Base-by-base conservation (phyloP, 2,329 filamentous ascomycete genomes). In the Phialophora verrucosa region DNA sequence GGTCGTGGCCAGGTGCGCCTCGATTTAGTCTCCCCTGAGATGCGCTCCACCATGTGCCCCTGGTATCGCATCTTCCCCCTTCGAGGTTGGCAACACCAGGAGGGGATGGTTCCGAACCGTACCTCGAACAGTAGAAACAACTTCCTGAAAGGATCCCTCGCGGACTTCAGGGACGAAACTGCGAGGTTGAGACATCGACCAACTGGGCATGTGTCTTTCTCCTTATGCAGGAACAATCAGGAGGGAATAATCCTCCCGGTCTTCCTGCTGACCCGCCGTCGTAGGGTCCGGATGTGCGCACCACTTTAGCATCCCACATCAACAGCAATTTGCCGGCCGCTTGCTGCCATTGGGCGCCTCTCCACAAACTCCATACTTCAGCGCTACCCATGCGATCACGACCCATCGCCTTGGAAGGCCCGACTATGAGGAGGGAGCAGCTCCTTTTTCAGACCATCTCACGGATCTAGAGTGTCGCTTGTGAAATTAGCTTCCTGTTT, bases 401-500 rank as follows among this genome's bases (percentile, higher is more conserved):
- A 51, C 57, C 59, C 51, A n/a, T 54, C 63, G 58, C 27, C 31
- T 25, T 23, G 31, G 31, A 23, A 12, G 32, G 29, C 57, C 44
- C 47, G 59, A 31, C 23, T 27, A 49, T 32, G 47, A 32, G 27
- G 17, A 25, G 49, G 56, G 35, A 25, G 14, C 35, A 51, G 38
- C 65, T 64, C 62, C 58, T 62, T 64, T 66, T 66, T 51, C 23
- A 50, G 56, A 50, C 57, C 29, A 53, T 31, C 58, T 58, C 53
- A 44, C 59, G 38, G 20, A 29, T 38, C 53, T 42, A 57, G 38
- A 56, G 58, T 23, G 10, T 64, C 65, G 61, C 57, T 64, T 62
- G 60, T 54, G 56, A 68, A 63, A 68, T 68, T 68, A 63, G 62
- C 66, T 60, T 65, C 53, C 63, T 56, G 38, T 65, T 63, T 63